phyloP scores from a whole-genome alignment of 306 rosid genomes.

The Fagus crenata region DNA sequence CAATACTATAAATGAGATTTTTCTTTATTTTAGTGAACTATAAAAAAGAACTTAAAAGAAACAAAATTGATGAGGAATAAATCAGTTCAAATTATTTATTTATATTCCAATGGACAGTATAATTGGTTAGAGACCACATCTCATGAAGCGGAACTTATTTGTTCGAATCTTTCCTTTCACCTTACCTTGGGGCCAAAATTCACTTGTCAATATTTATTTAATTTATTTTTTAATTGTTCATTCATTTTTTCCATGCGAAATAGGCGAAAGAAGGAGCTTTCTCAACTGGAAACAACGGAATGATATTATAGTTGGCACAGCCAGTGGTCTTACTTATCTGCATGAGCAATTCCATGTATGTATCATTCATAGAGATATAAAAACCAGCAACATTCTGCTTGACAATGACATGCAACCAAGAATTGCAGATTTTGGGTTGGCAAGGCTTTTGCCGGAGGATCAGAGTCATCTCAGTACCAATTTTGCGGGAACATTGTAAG shows the following conservation, averaged over 20 bases:
- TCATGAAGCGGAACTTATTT: too few species aligned
- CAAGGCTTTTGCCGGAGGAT: slow-evolving; percentile 62
- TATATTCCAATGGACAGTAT: too few species aligned
- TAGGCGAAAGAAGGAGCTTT: slow-evolving; percentile 46
- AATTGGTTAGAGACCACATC: too few species aligned
- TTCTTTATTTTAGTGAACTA: too few species aligned
- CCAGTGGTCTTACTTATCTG: slow-evolving; percentile 58
- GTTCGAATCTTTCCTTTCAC: too few species aligned
- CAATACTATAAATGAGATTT: too few species aligned
- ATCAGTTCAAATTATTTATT: too few species aligned
- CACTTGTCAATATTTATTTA: background rate
- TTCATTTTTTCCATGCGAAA: background rate
- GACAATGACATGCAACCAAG: slow-evolving; percentile 56
- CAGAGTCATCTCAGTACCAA: slow-evolving; percentile 61
- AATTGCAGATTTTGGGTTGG: slow-evolving; percentile 74
- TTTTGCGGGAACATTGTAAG: slow-evolving; percentile 78
- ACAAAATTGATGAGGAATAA: too few species aligned
- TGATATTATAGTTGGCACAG: slow-evolving; percentile 62
- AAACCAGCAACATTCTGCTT: slow-evolving; percentile 58
- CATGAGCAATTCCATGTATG: slow-evolving; percentile 69
- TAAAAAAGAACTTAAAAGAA: too few species aligned
- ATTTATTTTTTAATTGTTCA: background rate
- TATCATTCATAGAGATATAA: slow-evolving; percentile 74
- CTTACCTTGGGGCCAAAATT: too few species aligned
- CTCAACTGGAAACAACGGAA: slow-evolving; percentile 57